phyloP scores from a whole-genome alignment of 768 basidiomycete genomes.

The Tephrocybe rancida region DNA sequence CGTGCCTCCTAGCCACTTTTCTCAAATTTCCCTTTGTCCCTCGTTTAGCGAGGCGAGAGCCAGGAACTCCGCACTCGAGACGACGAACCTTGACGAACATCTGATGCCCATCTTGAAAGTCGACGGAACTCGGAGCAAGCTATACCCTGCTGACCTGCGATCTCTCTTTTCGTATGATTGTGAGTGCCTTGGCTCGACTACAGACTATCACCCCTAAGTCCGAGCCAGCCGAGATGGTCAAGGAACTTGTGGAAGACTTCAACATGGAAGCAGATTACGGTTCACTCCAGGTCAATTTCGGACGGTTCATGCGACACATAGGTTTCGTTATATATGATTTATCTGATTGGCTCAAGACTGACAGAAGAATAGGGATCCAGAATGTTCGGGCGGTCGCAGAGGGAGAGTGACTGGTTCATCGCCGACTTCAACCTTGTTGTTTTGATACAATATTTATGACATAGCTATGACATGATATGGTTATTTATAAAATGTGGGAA shows the following conservation, averaged over 20 bases:
- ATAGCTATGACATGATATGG: not conserved
- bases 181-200: conserved; percentile 29
- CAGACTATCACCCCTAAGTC: conserved; percentile 4
- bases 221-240: conserved; percentile 39
- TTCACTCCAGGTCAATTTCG: conserved; percentile 46
- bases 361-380: conserved; percentile 3
- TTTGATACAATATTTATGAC: not conserved
- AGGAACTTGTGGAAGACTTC: conserved; percentile 50
- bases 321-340: conserved; percentile 33
- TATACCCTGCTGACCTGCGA: conserved; percentile 52
- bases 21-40: not conserved
- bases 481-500: conserved; percentile 11
- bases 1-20: not conserved
- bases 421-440: too few relatives aligned
- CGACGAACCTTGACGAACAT: conserved; percentile 42
- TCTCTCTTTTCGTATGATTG: conserved; percentile 56
- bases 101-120: conserved; percentile 48
- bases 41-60: conserved; percentile 46
- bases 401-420: not conserved
- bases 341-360: not conserved
- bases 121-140: conserved; percentile 47
- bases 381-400: conserved; percentile 1
- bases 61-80: conserved; percentile 45
- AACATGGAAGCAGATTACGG: conserved; percentile 45
- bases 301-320: conserved; percentile 58